These are phyloP conservation scores for Scedosporium apiospermum DNA, from an alignment of 2,329 filamentous ascomycete genomes.

Conservation along the genomic window DNA sequence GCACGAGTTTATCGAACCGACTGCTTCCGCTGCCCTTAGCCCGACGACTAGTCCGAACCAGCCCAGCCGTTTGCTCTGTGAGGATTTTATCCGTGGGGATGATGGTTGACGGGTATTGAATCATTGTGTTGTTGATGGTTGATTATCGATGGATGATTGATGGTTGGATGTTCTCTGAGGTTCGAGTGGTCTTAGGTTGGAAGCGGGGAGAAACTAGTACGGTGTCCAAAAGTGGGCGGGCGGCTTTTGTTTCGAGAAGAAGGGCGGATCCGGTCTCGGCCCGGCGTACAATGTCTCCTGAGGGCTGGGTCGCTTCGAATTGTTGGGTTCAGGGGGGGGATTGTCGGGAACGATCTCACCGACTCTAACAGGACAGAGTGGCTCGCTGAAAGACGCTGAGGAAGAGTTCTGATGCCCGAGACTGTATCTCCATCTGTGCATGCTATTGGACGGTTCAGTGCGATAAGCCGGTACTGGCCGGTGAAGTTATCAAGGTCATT, in stretches of 20 bases:
- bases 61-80: not conserved
- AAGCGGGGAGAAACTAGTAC: not conserved
- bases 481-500: not conserved
- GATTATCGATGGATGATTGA: not conserved
- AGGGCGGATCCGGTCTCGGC: not conserved
- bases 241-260: not conserved
- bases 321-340: constrained; percentile 1
- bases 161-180: constrained; percentile 1
- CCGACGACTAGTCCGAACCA: constrained; percentile 2
- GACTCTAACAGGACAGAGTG: not conserved
- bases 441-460: constrained; percentile 1
- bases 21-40: not conserved
- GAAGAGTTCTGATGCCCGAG: not conserved
- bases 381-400: not conserved
- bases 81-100: constrained; percentile 1
- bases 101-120: constrained; percentile 2
- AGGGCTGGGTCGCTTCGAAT: not conserved
- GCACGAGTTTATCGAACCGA: constrained; percentile 60
- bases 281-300: not conserved
- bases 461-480: constrained; percentile 5
- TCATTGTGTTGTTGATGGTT: not conserved
- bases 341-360: not conserved
- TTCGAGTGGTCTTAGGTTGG: not conserved
- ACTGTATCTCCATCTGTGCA: not conserved
- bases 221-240: not conserved